Base-by-base conservation (phyloP, 495 filamentous ascomycete species). In the Penicilliopsis zonata region DNA sequence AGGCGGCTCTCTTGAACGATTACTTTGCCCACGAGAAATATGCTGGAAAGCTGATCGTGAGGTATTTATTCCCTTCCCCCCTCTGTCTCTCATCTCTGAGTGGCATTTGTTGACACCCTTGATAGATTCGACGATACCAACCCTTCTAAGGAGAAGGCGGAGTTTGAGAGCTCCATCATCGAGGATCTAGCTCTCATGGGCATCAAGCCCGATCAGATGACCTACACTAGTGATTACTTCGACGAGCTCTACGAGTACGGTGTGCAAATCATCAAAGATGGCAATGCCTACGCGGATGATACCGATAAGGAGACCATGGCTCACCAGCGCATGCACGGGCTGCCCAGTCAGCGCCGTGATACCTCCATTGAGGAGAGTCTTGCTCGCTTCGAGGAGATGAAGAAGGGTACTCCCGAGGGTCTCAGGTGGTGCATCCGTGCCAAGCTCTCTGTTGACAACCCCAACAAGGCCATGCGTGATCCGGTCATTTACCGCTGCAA, bases 401-500 rank as follows among this genome's bases (percentile, higher is more conserved):
- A 85, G 65, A 67, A 70, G 24, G 82, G 77, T 27, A 77, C 75
- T 7, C 65, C 75, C 31, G 76, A 86, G 47, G 87, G 87, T 26
- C 49, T 74, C 18, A 73, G 70, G 43, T 82, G 85, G 67, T 93
- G 81, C 52, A 82, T 95, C 33, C 79, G 86, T 29, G 86, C 86
- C 9, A 94, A 90, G 70, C 80, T 94, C 33, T 83, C 80, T 6
- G 67, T 79, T 33, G 78, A 85, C 50, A 71, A 82, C 60, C 78
- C 77, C 40, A 88, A 90, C 67, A 86, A 82, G 59, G 78, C 82
- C 30, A 72, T 87, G 72, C 69, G 87, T 31, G 87, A 95, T 50
- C 86, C 87, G 9, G 87, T 94, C 51, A 90, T 95, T 58, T 95
- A 95, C 62, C 80, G 86, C 38, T 94, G 84, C 52, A 70, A 72